phyloP scores from a whole-genome alignment of 2,329 filamentous ascomycete species.

The Uncinocarpus reesii region DNA sequence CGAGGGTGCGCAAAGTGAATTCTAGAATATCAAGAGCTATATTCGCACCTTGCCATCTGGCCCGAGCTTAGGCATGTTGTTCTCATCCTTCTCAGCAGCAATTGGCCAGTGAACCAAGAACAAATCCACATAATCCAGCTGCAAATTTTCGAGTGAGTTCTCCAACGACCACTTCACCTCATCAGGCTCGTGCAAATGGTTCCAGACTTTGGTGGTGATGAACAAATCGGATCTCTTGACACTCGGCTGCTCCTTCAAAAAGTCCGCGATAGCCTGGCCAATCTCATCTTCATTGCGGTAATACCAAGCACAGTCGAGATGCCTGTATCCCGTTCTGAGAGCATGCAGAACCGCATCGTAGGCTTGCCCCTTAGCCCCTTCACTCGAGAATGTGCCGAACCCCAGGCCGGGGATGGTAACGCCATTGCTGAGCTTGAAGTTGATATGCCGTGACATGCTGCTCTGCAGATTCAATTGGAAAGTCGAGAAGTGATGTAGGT shows the following conservation, averaged over 20 bases:
- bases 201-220: constrained; percentile 46
- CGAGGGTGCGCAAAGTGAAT: constrained; percentile 15
- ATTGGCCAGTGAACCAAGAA: constrained; percentile 50
- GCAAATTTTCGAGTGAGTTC: constrained; percentile 54
- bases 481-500: too few relatives aligned
- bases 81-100: constrained; percentile 42
- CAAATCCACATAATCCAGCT: constrained; percentile 60
- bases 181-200: constrained; percentile 42
- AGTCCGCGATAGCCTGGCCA: constrained; percentile 45
- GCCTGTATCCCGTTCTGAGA: constrained; percentile 43
- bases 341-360: constrained; percentile 46
- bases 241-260: constrained; percentile 40
- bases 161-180: constrained; percentile 45
- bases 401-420: constrained; percentile 53
- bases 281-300: constrained; percentile 47
- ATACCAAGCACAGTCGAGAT: constrained; percentile 48
- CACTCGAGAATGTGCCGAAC: constrained; percentile 55
- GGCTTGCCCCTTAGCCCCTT: constrained; percentile 50
- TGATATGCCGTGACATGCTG: constrained; percentile 46
- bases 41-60: constrained; percentile 41
- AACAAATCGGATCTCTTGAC: constrained; percentile 44
- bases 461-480: background rate
- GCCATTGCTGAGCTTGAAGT: constrained; percentile 47
- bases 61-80: constrained; percentile 39
- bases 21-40: background rate